Conservation (phyloP, 345 rosid species). For the Gossypium thurberi region DNA sequence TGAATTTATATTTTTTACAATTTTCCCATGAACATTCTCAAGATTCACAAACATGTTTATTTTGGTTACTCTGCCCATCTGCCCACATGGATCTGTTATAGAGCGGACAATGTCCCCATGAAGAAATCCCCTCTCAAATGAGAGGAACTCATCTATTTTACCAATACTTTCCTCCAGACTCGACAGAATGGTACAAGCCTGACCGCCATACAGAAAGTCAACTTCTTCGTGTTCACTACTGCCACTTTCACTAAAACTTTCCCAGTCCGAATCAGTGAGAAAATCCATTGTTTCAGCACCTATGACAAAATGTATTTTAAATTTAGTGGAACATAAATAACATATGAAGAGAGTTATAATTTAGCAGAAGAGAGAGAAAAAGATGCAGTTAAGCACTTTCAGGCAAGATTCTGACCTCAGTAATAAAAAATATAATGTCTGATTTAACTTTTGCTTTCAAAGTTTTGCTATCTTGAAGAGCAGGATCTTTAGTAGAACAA, state of each 20-base stretch:
- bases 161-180: conserved; percentile 75
- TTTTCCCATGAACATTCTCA: conserved; percentile 53
- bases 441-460: not conserved
- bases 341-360: conserved; percentile 6
- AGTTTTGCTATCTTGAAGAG: not conserved
- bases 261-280: conserved; percentile 80
- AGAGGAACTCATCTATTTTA: conserved; percentile 85
- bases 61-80: conserved; percentile 64
- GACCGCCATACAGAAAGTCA: conserved; percentile 48
- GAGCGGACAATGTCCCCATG: conserved; percentile 76
- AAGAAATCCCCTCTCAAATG: conserved; percentile 65
- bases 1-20: conserved; percentile 51
- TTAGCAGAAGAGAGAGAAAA: conserved; percentile 13
- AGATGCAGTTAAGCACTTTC: not conserved
- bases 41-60: conserved; percentile 52
- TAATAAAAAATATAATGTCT: not conserved
- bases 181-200: conserved; percentile 65
- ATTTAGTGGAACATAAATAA: conserved; percentile 11
- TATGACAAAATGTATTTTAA: conserved; percentile 15
- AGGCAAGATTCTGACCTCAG: not conserved
- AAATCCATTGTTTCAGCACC: conserved; percentile 53
- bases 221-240: conserved; percentile 69
- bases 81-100: conserved; percentile 60
- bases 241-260: conserved; percentile 69
- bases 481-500: not conserved